These are phyloP conservation scores for Hanseniaspora sp. DNA, from an alignment of 1,139 yeast species.

Conservation along the genomic window DNA sequence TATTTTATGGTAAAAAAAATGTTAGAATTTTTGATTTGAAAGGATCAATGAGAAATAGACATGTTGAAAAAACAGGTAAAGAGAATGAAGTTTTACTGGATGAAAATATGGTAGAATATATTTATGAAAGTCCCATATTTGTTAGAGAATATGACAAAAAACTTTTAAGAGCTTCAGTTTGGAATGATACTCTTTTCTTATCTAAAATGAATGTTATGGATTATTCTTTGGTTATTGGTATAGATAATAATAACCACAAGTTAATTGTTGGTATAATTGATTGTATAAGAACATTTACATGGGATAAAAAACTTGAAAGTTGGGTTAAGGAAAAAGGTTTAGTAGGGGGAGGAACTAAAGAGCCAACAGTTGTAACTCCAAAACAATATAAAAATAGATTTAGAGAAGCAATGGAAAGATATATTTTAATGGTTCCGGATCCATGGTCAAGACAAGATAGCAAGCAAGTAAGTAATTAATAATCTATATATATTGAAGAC, in stretches of 20 bases:
- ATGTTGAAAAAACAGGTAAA: constrained; percentile 89
- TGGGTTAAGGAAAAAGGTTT: constrained; percentile 95
- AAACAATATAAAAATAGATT: constrained; percentile 87
- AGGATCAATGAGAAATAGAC: constrained; percentile 96
- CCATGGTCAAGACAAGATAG: constrained; percentile 47
- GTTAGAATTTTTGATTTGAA: constrained; percentile 86
- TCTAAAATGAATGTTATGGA: constrained; percentile 99
- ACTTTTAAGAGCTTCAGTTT: constrained; percentile 70
- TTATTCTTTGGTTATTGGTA: constrained; percentile 87
- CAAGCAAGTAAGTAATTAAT: not conserved
- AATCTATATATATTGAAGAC: no score
- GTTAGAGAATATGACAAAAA: constrained; percentile 88
- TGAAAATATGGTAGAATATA: constrained; percentile 96
- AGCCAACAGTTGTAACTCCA: constrained; percentile 95
- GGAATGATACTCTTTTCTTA: constrained; percentile 87
- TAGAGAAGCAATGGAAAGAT: constrained; percentile 95
- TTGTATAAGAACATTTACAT: constrained; percentile 88
- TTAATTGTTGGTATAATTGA: constrained; percentile 91
- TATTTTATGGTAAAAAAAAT: constrained; percentile 75
- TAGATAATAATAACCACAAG: constrained; percentile 54
- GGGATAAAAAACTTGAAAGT: constrained; percentile 97
- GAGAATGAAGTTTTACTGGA: constrained; percentile 90
- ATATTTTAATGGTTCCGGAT: constrained; percentile 89
- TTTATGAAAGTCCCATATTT: constrained; percentile 89
- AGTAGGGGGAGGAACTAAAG: constrained; percentile 79